Evolutionary conservation across 768 basidiomycete species (phyloP).

Genomic region (Hygrophoropsis aurantiaca): DNA sequence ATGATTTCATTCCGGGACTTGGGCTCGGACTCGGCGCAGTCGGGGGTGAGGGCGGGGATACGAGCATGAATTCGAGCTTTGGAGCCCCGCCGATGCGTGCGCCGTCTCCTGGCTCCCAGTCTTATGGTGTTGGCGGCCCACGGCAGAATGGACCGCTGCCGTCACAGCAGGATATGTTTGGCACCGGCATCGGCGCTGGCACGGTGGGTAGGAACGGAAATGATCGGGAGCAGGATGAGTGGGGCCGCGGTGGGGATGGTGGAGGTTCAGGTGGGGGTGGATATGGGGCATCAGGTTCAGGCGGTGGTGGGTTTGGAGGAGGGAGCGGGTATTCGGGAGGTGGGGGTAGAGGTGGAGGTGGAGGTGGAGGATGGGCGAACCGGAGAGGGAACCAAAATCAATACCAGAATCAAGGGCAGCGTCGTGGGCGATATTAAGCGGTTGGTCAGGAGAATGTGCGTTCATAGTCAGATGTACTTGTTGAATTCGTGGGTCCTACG

Average conservation of each 20-base stretch:
- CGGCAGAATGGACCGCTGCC: conserved; percentile 38
- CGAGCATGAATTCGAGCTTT: too few species aligned
- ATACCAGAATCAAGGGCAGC: too few species aligned
- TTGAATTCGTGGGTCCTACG: too few species aligned
- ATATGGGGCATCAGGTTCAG: conserved; percentile 31
- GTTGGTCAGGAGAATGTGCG: conserved; percentile 12
- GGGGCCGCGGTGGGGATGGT: conserved; percentile 33
- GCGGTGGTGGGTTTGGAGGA: conserved; percentile 31
- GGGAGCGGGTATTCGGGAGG: too few species aligned
- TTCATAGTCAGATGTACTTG: too few species aligned
- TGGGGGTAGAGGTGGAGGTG: too few species aligned
- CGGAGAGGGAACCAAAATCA: too few species aligned
- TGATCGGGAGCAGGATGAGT: conserved; percentile 41
- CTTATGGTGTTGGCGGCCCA: conserved; percentile 33
- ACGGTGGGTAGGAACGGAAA: conserved; percentile 38
- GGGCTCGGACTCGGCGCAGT: too few species aligned
- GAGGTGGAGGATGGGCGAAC: neutral
- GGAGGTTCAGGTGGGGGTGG: conserved; percentile 33
- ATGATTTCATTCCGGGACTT: conserved; percentile 69
- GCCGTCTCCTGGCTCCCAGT: conserved; percentile 16
- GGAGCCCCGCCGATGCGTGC: conserved; percentile 37
- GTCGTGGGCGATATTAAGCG: conserved; percentile 27
- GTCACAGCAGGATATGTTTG: conserved; percentile 54
- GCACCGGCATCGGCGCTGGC: conserved; percentile 26
- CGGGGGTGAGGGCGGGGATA: too few species aligned